Evolutionary conservation across 345 rosid genomes (phyloP), one percentile per base, ranked within the genome.

Genomic region (Ceriops zippeliana): DNA sequence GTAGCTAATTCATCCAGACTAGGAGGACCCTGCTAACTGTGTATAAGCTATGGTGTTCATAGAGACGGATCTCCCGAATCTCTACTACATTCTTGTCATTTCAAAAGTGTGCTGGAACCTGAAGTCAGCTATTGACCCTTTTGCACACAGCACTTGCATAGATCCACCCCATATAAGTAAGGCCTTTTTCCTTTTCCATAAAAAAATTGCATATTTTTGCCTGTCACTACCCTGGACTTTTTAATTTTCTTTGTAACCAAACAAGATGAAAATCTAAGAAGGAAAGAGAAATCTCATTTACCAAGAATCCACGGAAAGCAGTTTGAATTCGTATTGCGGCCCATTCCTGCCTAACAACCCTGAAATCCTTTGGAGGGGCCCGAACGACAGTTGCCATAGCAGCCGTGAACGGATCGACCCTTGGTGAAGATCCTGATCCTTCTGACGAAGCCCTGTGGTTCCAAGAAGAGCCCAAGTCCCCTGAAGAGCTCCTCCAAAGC

Each of bases 301-400:
- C 97, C 93, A 93, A 75, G 85, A 93, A 91, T 35, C 89, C 96
- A 3, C 97, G 91, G 68, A 93, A 93, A 74, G 99, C 89, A 2
- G 99, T 89, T 69, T 93, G 99, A 66, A 93, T 85, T 38, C 97
- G 78, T 26, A 93, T 93, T 17, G 96, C 84, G 37, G 96, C 99
- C 97, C 97, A 93, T 78, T 91, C 96, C 60, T 87, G 75, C 83
- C 86, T 78, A n/a, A 93, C 82, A 52, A 80, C 89, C 75, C 81
- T 85, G 83, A 93, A 93, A 80, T 87, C 93, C 70, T 86, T 93
- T 34, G 91, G 95, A 75, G 87, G 95, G 65, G 97, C 97, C 70
- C 96, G 83, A 61, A 85, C 83, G 19, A 93, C 89, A 16, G 90
- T 78, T 20, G 97, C 95, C 78, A 91, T 84, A 11, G 97, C 98